Evolutionary conservation across 2,329 filamentous ascomycete genomes (phyloP).

Genomic region (Arthrobotrys musiformis): DNA sequence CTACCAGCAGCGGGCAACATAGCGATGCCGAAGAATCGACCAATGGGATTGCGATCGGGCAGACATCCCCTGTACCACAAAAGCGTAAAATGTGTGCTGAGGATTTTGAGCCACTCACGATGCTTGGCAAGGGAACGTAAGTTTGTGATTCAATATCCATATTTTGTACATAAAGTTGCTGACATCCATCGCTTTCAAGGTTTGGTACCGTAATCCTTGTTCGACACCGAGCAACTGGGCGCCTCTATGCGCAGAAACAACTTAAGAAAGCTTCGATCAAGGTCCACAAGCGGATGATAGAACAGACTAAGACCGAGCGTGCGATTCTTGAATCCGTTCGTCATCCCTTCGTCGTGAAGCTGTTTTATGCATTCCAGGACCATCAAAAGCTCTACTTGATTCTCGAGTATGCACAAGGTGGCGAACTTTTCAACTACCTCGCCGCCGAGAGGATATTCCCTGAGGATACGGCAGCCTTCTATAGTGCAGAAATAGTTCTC

Average conservation of each 20-base stretch:
- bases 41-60: conserved; percentile 41
- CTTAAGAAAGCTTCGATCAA: conserved; percentile 96
- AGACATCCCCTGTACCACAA: conserved; percentile 58
- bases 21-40: conserved; percentile 39
- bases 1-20: conserved; percentile 40
- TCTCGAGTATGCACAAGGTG: conserved; percentile 95
- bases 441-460: conserved; percentile 94
- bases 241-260: conserved; percentile 96
- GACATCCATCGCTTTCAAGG: conserved; percentile 45
- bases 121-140: conserved; percentile 91
- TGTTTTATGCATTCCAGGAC: conserved; percentile 98
- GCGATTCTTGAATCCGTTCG: conserved; percentile 93
- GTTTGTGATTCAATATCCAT: conserved; percentile 21
- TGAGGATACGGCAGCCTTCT: conserved; percentile 89
- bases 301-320: conserved; percentile 97
- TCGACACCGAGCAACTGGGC: conserved; percentile 85
- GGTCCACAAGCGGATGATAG: conserved; percentile 93
- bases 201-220: conserved; percentile 92
- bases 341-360: conserved; percentile 96
- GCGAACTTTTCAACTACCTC: conserved; percentile 95
- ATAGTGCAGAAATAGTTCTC: conserved; percentile 98
- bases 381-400: conserved; percentile 97
- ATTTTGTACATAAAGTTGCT: neutral
- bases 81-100: conserved; percentile 87
- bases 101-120: conserved; percentile 90